Evolutionary conservation across 208 protist species (phyloP), one percentile per base, ranked within the genome.

Genomic region (Leishmania lainsoni): DNA sequence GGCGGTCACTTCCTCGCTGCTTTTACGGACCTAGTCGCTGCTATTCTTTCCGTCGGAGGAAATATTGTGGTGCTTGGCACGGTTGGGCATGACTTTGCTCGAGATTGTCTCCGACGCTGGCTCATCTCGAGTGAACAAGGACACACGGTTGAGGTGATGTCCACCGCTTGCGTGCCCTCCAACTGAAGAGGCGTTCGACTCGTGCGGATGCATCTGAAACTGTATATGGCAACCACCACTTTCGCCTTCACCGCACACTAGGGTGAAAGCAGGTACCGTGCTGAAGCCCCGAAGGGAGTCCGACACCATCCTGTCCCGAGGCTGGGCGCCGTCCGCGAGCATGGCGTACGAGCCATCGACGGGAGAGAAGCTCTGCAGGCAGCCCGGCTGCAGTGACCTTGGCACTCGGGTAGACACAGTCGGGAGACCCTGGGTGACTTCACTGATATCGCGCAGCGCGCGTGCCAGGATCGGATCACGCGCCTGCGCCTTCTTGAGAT

Each of bases 391-490:
- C 65, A 82, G 54, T 66, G 78, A 5, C 32, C 35, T 63, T 71
- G 78, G 73, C 51, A 80, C 35, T 9, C 56, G 49, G 5, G 68
- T 61, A 0, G 72, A 29, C 16, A 75, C 81, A 6, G 72, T 49
- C 0, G 81, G 54, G 0, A 79, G 66, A 12, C 71, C 71, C 51
- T 81, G 76, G 20, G 78, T 77, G 54, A 79, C 61, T 63, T 86
- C 83, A 71, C 83, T 86, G 10, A 92, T 68, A 26, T 88, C 81
- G 6, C 87, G 86, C n/a, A 92, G 75, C 1, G 87, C 89, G 12
- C 83, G 71, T 32, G 79, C 70, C 52, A 90, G 79, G n/a, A 87
- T 80, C 5, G 76, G 89, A 32, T 92, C 87, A 49, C 89, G 79
- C 74, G 88, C 87, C 63, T 90, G 84, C 22, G 87, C 89, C 35